Evolutionary conservation across 352 stramenopile species (phyloP).

Genomic region (Phytopythium ostracodes): DNA sequence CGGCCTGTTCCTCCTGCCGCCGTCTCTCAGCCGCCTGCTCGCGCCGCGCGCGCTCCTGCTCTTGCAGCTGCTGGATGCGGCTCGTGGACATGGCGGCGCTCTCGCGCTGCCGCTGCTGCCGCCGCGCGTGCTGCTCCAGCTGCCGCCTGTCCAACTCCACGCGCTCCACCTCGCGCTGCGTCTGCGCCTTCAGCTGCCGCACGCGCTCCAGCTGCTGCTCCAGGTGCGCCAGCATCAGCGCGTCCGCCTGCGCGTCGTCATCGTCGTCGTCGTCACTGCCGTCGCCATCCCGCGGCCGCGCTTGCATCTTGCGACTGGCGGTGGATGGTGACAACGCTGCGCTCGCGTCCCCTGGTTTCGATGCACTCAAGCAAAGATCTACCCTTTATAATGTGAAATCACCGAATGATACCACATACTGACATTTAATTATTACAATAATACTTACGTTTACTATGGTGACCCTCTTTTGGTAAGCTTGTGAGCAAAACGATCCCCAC

Average conservation of each 20-base stretch:
- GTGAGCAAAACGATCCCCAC: too few species aligned
- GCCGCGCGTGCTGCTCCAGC: constrained; percentile 36
- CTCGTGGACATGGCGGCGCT: constrained; percentile 31
- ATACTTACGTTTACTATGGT: too few species aligned
- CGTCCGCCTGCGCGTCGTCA: constrained; percentile 31
- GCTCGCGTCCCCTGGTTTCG: too few species aligned
- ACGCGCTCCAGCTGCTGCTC: constrained; percentile 45
- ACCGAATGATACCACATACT: too few species aligned
- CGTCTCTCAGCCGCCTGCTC: constrained; percentile 16
- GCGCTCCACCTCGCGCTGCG: constrained; percentile 29
- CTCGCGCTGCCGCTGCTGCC: constrained; percentile 25
- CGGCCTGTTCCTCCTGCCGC: constrained; percentile 20
- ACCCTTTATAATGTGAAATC: too few species aligned
- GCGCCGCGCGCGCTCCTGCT: constrained; percentile 40
- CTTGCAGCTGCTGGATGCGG: constrained; percentile 61
- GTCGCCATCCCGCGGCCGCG: neutral
- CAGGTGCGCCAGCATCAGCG: constrained; percentile 34
- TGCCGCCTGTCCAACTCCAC: constrained; percentile 38
- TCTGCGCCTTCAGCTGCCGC: constrained; percentile 35
- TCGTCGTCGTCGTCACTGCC: neutral
- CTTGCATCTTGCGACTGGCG: neutral
- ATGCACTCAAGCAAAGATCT: too few species aligned
- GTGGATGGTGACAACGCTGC: too few species aligned
- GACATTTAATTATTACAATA: too few species aligned
- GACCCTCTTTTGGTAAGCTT: too few species aligned